Percentiles rank a stretch among this genome's conserved stretches.
phyloP scores from a whole-genome alignment of 1,139 yeast genomes.

The Debaryomyces udenii region DNA sequence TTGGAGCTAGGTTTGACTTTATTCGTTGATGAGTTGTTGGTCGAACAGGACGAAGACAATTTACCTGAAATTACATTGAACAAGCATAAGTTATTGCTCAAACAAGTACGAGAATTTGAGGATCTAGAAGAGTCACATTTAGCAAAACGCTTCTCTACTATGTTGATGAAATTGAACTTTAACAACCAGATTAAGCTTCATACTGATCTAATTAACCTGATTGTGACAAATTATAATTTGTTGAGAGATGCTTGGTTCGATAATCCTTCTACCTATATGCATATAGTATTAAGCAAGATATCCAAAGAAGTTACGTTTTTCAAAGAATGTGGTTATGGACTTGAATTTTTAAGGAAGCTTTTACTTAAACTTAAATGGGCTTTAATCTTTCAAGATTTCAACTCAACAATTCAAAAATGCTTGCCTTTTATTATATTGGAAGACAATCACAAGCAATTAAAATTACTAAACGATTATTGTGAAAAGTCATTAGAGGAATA shows the following conservation, averaged over 20 bases:
- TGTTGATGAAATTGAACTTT: constrained; percentile 26
- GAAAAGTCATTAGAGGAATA: constrained; percentile 20
- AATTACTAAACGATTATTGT: constrained; percentile 24
- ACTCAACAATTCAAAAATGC: constrained; percentile 19
- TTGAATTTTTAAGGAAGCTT: constrained; percentile 24
- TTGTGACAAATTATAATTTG: constrained; percentile 21
- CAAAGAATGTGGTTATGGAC: constrained; percentile 28
- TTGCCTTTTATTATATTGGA: constrained; percentile 24
- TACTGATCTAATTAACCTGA: constrained; percentile 20
- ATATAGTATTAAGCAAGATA: constrained; percentile 18
- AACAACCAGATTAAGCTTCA: constrained; percentile 22
- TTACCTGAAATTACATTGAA: constrained; percentile 14
- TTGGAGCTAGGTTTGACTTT: constrained; percentile 27
- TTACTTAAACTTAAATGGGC: constrained; percentile 33
- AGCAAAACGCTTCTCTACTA: constrained; percentile 21
- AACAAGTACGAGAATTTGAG: constrained; percentile 12
- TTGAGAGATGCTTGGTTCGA: constrained; percentile 23
- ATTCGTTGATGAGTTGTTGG: constrained; percentile 23
- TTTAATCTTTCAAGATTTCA: constrained; percentile 32
- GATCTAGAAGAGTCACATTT: constrained; percentile 11
- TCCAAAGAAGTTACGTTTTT: constrained; percentile 24
- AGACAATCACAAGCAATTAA: constrained; percentile 19
- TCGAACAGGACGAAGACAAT: constrained; percentile 12
- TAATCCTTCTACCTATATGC: constrained; percentile 24
- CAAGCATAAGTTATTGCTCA: constrained; percentile 16